phyloP scores from a whole-genome alignment of 148 eudicot species.

The Diospyros kaki region DNA sequence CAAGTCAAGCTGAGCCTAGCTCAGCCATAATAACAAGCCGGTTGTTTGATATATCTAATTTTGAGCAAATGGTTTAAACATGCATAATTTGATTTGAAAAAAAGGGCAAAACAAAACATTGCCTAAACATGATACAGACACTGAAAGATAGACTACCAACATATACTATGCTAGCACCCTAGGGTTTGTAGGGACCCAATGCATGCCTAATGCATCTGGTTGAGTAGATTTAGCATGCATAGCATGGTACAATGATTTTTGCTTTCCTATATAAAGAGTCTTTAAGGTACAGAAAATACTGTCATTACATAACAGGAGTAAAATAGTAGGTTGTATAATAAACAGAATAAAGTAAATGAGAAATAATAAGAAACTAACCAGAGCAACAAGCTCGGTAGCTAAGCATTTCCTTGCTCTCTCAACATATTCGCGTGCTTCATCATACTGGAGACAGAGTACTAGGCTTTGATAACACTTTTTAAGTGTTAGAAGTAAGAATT shows the following conservation, averaged over 20 bases:
- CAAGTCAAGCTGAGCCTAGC: too few relatives aligned
- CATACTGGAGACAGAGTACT: constrained; percentile 53
- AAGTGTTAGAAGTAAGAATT: background rate
- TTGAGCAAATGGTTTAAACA: too few relatives aligned
- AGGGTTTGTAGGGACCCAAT: background rate
- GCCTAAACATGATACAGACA: background rate
- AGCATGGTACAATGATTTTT: background rate
- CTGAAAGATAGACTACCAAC: background rate
- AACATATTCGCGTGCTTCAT: constrained; percentile 90
- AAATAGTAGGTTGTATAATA: background rate
- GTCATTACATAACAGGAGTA: background rate
- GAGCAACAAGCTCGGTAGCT: constrained; percentile 95
- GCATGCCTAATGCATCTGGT: background rate
- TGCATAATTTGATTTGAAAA: background rate
- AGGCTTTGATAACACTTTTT: background rate
- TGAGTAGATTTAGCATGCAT: background rate
- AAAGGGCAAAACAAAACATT: background rate
- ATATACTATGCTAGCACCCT: constrained; percentile 1
- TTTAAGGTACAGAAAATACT: background rate
- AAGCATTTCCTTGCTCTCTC: constrained; percentile 97
- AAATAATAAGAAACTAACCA: constrained; percentile 46
- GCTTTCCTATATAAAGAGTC: background rate
- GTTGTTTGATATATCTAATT: too few relatives aligned
- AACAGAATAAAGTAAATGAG: constrained; percentile 7
- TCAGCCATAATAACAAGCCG: too few relatives aligned